Percentiles rank a stretch among this genome's conserved stretches.
Evolutionary conservation across 208 protist genomes (phyloP).

Genomic region (Acanthamoeba healyi): DNA sequence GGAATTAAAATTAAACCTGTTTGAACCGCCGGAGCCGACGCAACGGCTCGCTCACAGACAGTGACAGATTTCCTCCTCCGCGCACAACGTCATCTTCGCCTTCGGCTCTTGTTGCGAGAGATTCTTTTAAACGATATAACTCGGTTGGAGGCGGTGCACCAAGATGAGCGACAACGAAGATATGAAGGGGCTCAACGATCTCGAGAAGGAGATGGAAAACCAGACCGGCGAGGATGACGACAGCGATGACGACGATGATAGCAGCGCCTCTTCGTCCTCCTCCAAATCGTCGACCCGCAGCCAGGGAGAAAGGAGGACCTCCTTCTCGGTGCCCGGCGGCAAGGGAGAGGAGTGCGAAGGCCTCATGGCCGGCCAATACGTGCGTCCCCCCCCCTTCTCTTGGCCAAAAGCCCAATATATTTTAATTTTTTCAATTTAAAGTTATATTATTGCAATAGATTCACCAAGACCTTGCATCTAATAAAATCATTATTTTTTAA

Average conservation of each 20-base stretch:
- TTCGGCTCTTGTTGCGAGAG: too few relatives aligned
- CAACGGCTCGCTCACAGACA: too few relatives aligned
- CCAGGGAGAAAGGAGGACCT: background rate
- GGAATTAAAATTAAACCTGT: too few relatives aligned
- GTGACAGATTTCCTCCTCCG: too few relatives aligned
- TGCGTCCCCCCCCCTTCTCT: background rate
- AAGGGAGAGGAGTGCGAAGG: constrained; percentile 46
- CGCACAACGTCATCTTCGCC: too few relatives aligned
- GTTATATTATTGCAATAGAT: too few relatives aligned
- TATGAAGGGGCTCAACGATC: constrained; percentile 51
- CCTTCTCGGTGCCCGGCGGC: background rate
- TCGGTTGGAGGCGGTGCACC: background rate
- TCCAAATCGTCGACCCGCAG: background rate
- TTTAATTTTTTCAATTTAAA: background rate
- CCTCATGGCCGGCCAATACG: constrained; percentile 69
- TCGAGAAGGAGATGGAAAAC: constrained; percentile 62
- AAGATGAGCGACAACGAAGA: constrained; percentile 17
- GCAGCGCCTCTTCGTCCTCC: background rate
- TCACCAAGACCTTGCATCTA: too few relatives aligned
- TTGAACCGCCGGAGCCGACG: too few relatives aligned
- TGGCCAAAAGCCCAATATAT: too few relatives aligned
- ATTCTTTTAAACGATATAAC: too few relatives aligned
- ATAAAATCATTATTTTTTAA: background rate
- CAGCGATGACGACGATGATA: background rate
- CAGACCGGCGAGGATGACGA: constrained; percentile 1